These are phyloP conservation scores for Penicillium sp. DNA, from an alignment of 2,329 filamentous ascomycete genomes.

Conservation along the genomic window DNA sequence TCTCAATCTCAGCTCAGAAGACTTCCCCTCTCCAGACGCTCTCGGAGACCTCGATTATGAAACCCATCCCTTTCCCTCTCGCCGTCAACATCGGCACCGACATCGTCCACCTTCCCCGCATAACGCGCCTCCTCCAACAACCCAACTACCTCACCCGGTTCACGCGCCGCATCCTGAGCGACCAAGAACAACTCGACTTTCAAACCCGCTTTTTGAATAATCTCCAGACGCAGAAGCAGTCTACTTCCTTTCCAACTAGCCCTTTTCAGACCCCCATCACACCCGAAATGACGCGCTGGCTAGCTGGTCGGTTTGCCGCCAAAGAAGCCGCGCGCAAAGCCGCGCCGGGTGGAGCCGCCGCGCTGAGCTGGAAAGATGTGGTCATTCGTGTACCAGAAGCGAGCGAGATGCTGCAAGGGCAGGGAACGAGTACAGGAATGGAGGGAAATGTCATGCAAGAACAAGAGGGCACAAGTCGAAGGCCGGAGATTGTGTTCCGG, in stretches of 20 bases:
- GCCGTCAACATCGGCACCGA: slow-evolving; percentile 69
- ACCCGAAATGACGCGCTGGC: slow-evolving; percentile 37
- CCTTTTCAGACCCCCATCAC: slow-evolving; percentile 8
- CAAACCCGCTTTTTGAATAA: slow-evolving; percentile 24
- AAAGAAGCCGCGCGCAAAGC: slow-evolving; percentile 74
- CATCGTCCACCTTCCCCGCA: slow-evolving; percentile 64
- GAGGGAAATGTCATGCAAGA: not conserved
- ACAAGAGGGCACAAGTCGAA: slow-evolving; percentile 20
- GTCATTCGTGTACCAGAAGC: slow-evolving; percentile 29
- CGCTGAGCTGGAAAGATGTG: slow-evolving; percentile 59
- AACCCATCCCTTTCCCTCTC: slow-evolving; percentile 52
- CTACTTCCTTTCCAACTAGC: not conserved
- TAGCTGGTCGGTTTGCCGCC: slow-evolving; percentile 58
- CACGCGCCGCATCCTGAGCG: slow-evolving; percentile 37
- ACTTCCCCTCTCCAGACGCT: too few relatives aligned
- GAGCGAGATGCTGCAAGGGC: too few relatives aligned
- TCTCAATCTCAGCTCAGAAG: too few relatives aligned
- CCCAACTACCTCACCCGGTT: slow-evolving; percentile 35
- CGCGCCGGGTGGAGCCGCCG: slow-evolving; percentile 47
- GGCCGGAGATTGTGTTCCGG: slow-evolving; percentile 37
- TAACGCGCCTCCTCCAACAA: slow-evolving; percentile 52
- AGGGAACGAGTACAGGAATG: slow-evolving; percentile 2
- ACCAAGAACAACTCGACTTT: slow-evolving; percentile 36
- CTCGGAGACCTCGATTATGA: slow-evolving; percentile 21
- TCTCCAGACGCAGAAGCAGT: not conserved